A percentile compares a stretch with the other conserved stretches of the same genome.
Conservation (phyloP, 805 yeast genomes). For the Naumovozyma castellii region DNA sequence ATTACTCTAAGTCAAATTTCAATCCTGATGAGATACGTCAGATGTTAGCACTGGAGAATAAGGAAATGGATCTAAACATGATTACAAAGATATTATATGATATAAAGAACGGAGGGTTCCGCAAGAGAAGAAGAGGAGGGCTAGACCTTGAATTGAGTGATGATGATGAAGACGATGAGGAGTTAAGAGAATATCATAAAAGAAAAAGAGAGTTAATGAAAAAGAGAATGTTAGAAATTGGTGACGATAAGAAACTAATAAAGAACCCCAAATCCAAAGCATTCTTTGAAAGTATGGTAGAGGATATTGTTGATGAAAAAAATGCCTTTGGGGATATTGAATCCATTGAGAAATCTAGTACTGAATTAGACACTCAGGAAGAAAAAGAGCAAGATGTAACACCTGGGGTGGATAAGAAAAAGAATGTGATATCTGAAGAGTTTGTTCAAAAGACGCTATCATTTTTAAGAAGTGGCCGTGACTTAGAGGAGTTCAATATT, state of each 20-base stretch:
- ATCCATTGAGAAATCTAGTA: slow-evolving; percentile 13
- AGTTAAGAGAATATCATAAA: slow-evolving; percentile 29
- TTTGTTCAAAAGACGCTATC: slow-evolving; percentile 51
- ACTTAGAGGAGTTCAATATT: slow-evolving; percentile 28
- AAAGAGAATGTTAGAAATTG: slow-evolving; percentile 37
- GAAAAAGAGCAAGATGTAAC: slow-evolving; percentile 26
- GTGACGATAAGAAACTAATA: slow-evolving; percentile 35
- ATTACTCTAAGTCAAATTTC: slow-evolving; percentile 46
- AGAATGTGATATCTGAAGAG: slow-evolving; percentile 38
- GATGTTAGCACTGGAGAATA: slow-evolving; percentile 49
- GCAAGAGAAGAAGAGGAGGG: slow-evolving; percentile 45
- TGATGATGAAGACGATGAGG: slow-evolving; percentile 61
- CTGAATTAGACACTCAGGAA: slow-evolving; percentile 9
- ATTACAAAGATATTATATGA: slow-evolving; percentile 62
- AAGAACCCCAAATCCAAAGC: slow-evolving; percentile 53
- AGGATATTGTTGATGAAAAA: slow-evolving; percentile 31
- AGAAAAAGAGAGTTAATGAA: slow-evolving; percentile 42
- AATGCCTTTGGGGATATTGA: slow-evolving; percentile 27
- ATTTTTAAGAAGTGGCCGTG: slow-evolving; percentile 34
- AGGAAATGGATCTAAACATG: slow-evolving; percentile 51
- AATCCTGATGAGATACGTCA: slow-evolving; percentile 51
- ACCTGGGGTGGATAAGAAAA: slow-evolving; percentile 21
- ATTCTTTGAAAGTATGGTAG: slow-evolving; percentile 56
- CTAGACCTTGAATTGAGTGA: slow-evolving; percentile 61
- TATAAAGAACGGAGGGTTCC: slow-evolving; percentile 60